Evolutionary conservation across 257 asterid genomes (phyloP), one percentile per base, ranked within the genome.

Genomic region (Jasminum sambac): DNA sequence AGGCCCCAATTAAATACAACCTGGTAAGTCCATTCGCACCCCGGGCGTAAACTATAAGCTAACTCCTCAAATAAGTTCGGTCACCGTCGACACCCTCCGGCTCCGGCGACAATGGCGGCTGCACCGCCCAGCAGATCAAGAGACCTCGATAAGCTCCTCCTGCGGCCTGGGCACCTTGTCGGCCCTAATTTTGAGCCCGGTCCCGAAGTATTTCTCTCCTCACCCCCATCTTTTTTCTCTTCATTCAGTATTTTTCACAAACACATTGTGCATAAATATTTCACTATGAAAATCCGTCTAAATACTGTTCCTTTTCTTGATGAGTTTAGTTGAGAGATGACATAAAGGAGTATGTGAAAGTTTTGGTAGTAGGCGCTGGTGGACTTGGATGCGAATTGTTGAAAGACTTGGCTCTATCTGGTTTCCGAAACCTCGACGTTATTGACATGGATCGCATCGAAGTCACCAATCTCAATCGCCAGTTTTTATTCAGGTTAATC

Each of bases 391-490:
- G 98, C 79, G 99, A 95, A 70, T 85, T 95, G 88, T 89, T 91
- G 0, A 91, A 95, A 87, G 99, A 95, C 74, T 84, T 95, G 89
- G 98, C 99, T 19, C 77, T 95, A 57, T 84, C 97, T 11, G 99
- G 99, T 42, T 95, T 95, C 77, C 84, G 70, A 11, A 89, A 88
- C 73, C 85, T 95, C 21, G 98, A 91, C 72, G 99, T 95, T 8
- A 95, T 95, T 63, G 99, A 95, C 73, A 95, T 95, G 98, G 99
- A 95, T 70, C 90, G 97, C 24, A 95, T 91, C 69, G 99, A 95
- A 73, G 97, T 95, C 64, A 87, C 98, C 46, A 95, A 95, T 78
- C 97, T 95, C 24, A 95, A 91, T 79, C 97, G 99, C 17, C 98
- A 95, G 79, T 95, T 95, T 77, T 89, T 95, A 61, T 95, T 95